Base-by-base conservation (phyloP, 2,329 filamentous ascomycete genomes). In the Aspergillus sclerotialis region DNA sequence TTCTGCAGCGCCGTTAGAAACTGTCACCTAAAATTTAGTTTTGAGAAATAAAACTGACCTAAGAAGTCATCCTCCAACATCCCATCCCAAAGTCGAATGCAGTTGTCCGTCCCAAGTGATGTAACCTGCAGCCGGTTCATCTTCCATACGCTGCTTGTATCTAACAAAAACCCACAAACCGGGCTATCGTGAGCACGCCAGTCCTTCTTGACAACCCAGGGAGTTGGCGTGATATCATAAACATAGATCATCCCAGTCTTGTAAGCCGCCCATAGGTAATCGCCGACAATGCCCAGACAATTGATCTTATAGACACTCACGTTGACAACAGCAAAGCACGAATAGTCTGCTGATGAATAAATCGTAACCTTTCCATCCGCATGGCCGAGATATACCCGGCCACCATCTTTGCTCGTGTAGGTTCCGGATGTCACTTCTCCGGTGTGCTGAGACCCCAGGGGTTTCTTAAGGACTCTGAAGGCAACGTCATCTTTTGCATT, bases 251-350 rank as follows among this genome's bases (percentile, higher is more conserved):
- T 94, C 11, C 92, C 92, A 0, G 85, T 95, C 58, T 90, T 95
- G 65, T 89, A 96, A 3, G 82, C 90, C 17, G 88, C 87, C 92
- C 92, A 98, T 1, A 98, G 70, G 51, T 86, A 76, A 40, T 80
- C 75, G 4, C 88, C 89, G 3, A 88, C 83, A 7, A 87, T 85
- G 2, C 80, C 77, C 35, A 98, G 68, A 23, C 84, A 80, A 56
- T 88, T 94, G 61, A 98, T 94, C 63, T 95, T 96, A 73, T 93
- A 96, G 10, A 89, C 75, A 59, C 88, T 96, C 48, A 95, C 76
- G 50, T 80, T 94, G 40, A 96, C 69, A 23, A 94, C 72, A 4
- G 76, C 78, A n/a, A 93, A 55, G 49, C 86, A 94, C 1, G 78
- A 66, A 55, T 84, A 92, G 50, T 89, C 80, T 15, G 70, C 73